These are phyloP conservation scores for Sporothrix euskadiensis DNA, from an alignment of 2,329 filamentous ascomycete genomes.

Conservation along the genomic window DNA sequence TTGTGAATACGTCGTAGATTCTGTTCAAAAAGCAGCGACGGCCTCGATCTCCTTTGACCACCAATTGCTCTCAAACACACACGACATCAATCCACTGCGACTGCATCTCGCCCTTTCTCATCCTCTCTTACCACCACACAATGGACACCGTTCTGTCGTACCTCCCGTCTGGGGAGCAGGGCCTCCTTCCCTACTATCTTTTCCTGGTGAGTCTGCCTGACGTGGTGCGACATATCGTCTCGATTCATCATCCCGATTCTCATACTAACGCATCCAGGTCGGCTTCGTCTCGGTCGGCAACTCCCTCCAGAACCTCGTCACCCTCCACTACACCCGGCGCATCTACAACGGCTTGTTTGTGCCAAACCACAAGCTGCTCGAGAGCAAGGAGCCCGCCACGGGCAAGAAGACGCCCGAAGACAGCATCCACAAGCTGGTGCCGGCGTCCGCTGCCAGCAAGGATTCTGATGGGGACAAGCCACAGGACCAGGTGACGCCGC, in stretches of 20 bases:
- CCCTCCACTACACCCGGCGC: slow-evolving; percentile 78
- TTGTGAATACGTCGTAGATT: not conserved
- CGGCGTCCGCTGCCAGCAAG: slow-evolving; percentile 46
- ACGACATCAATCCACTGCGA: not conserved
- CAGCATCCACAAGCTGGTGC: slow-evolving; percentile 54
- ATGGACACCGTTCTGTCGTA: slow-evolving; percentile 51
- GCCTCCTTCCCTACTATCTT: slow-evolving; percentile 61
- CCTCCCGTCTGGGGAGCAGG: slow-evolving; percentile 52
- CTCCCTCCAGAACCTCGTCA: slow-evolving; percentile 78
- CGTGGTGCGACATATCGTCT: not conserved
- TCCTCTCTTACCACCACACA: not conserved
- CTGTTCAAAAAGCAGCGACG: not conserved
- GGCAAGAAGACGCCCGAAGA: slow-evolving; percentile 52
- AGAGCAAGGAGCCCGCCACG: slow-evolving; percentile 35
- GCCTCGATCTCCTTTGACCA: not conserved
- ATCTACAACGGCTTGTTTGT: slow-evolving; percentile 74
- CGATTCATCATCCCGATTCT: not conserved
- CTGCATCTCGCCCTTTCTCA: not conserved
- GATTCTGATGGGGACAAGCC: slow-evolving; percentile 40
- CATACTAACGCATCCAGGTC: slow-evolving; percentile 55
- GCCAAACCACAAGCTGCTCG: slow-evolving; percentile 48
- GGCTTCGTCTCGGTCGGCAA: slow-evolving; percentile 82
- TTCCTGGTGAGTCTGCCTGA: slow-evolving; percentile 48
- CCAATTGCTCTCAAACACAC: not conserved
- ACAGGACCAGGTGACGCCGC: slow-evolving; percentile 67